Percentiles rank a stretch among this genome's conserved stretches.
These are phyloP conservation scores for Podila horticola DNA, from an alignment of 192 early-diverging fungal species.

Conservation along the genomic window DNA sequence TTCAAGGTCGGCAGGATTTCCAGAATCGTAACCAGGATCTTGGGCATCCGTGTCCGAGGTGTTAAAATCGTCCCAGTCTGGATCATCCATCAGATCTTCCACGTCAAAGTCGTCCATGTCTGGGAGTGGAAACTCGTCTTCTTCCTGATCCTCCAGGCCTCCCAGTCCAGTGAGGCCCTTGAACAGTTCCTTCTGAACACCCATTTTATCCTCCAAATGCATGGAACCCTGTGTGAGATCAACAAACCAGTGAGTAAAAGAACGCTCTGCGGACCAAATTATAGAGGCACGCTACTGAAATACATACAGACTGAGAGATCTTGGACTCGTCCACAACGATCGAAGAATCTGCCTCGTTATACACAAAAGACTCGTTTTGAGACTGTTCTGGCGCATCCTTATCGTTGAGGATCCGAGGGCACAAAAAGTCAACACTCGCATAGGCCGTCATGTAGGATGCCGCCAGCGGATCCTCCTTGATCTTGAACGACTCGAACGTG, in stretches of 20 bases:
- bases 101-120: conserved; percentile 30
- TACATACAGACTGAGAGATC: conserved; percentile 36
- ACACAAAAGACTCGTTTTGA: conserved; percentile 27
- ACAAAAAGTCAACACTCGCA: conserved; percentile 24
- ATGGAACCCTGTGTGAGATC: not conserved
- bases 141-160: conserved; percentile 39
- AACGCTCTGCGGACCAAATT: conserved; percentile 47
- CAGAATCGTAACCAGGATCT: not conserved
- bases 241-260: not conserved
- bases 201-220: conserved; percentile 18
- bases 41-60: conserved; percentile 6
- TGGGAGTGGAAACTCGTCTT: conserved; percentile 17
- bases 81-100: conserved; percentile 37
- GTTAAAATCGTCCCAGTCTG: conserved; percentile 17
- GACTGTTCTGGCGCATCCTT: conserved; percentile 4
- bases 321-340: conserved; percentile 43
- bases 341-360: conserved; percentile 33
- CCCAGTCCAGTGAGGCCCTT: conserved; percentile 24
- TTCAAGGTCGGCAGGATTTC: not conserved
- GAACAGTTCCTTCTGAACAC: conserved; percentile 15
- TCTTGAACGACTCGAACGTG: conserved; percentile 15
- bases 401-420: conserved; percentile 6
- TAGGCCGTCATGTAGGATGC: conserved; percentile 23
- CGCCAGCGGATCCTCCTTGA: conserved; percentile 14
- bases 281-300: conserved; percentile 29